A percentile compares a stretch with the other conserved stretches of the same genome.
Evolutionary conservation across 2,329 filamentous ascomycete genomes (phyloP).

Genomic region (Sporothrix brasiliensis): DNA sequence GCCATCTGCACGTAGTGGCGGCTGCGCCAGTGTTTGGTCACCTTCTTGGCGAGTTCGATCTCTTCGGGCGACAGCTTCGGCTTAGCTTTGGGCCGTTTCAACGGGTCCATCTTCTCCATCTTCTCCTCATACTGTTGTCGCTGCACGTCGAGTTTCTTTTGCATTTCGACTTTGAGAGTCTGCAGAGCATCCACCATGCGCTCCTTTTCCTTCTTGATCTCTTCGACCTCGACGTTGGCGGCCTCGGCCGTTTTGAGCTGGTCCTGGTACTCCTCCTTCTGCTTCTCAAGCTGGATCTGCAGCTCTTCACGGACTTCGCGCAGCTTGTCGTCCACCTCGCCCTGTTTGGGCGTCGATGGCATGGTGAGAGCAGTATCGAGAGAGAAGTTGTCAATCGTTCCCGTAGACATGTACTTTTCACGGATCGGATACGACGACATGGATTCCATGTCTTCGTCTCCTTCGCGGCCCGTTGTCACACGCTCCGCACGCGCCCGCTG

Average conservation of each 20-base stretch:
- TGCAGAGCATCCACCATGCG: constrained; percentile 82
- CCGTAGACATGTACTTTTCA: constrained; percentile 94
- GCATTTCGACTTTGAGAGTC: constrained; percentile 83
- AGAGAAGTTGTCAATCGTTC: constrained; percentile 94
- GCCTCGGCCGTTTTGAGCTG: constrained; percentile 76
- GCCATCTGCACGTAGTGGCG: constrained; percentile 93
- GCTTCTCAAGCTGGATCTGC: constrained; percentile 78
- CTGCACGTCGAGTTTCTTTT: constrained; percentile 80
- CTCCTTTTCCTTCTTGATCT: constrained; percentile 78
- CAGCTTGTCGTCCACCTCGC: constrained; percentile 74
- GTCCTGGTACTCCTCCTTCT: constrained; percentile 80
- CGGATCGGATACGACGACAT: constrained; percentile 82
- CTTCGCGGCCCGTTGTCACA: constrained; percentile 70
- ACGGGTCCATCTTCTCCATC: constrained; percentile 72
- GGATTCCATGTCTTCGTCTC: constrained; percentile 88
- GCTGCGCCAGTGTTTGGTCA: constrained; percentile 75
- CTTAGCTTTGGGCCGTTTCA: constrained; percentile 63
- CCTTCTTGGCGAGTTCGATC: constrained; percentile 67
- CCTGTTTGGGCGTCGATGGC: constrained; percentile 84
- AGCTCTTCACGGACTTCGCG: constrained; percentile 77
- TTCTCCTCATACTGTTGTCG: constrained; percentile 83
- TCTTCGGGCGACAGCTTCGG: constrained; percentile 72
- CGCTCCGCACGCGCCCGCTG: constrained; percentile 80
- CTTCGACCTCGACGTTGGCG: constrained; percentile 76
- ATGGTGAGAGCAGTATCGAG: constrained; percentile 92